A percentile compares a stretch with the other conserved stretches of the same genome.
phyloP scores from a whole-genome alignment of 2,329 filamentous ascomycete genomes.

The Colletotrichum shisoi region DNA sequence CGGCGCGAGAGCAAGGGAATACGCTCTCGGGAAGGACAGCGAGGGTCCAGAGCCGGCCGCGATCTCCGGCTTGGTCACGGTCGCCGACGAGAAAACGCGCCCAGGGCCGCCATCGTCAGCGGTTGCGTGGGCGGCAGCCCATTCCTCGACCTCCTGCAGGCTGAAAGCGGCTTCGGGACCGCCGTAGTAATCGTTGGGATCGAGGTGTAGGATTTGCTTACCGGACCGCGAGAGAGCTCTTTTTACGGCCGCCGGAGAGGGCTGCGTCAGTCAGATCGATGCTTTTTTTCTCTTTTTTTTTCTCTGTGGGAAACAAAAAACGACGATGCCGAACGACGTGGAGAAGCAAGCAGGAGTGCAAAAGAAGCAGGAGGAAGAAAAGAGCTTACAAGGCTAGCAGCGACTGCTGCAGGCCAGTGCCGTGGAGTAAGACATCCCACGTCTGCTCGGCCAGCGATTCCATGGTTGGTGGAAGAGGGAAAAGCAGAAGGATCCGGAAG shows the following conservation, averaged over 20 bases:
- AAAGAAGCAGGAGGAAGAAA: constrained; percentile 45
- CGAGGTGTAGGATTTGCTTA: constrained; percentile 90
- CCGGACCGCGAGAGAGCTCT: constrained; percentile 92
- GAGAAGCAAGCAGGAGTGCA: constrained; percentile 30
- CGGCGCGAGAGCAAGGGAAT: constrained; percentile 83
- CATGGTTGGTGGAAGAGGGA: constrained; percentile 59
- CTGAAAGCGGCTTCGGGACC: constrained; percentile 85
- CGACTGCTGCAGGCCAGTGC: constrained; percentile 80
- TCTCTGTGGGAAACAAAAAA: constrained; percentile 1
- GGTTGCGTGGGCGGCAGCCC: constrained; percentile 61
- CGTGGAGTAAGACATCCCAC: constrained; percentile 82
- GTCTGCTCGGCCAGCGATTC: constrained; percentile 76
- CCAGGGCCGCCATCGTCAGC: constrained; percentile 41
- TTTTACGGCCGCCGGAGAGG: constrained; percentile 51
- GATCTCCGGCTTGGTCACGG: constrained; percentile 50
- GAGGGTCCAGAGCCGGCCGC: constrained; percentile 43
- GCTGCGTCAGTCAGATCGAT: constrained; percentile 77
- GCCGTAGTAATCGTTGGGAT: constrained; percentile 88
- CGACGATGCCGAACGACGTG: constrained; percentile 31
- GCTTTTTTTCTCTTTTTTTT: constrained; percentile 38
- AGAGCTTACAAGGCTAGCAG: constrained; percentile 76
- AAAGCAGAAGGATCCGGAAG: not conserved
- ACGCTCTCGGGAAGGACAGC: constrained; percentile 73
- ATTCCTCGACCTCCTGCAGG: constrained; percentile 80
- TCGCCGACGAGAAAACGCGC: constrained; percentile 50